These are phyloP conservation scores for Glebionis coronaria DNA, from an alignment of 129 eudicot genomes.

Conservation along the genomic window DNA sequence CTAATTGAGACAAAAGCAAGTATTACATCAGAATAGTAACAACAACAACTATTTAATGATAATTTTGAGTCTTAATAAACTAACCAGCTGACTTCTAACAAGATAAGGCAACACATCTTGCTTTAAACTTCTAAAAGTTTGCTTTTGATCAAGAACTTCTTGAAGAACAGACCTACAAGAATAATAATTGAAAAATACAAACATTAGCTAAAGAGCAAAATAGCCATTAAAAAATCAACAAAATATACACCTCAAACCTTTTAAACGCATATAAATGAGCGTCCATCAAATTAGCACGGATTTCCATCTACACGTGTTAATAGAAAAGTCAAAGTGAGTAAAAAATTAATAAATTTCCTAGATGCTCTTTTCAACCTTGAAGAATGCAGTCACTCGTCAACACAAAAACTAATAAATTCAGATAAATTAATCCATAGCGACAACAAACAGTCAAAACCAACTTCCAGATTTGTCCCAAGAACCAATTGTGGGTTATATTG, in stretches of 20 bases:
- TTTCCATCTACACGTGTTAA: constrained; percentile 66
- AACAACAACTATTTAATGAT: not conserved
- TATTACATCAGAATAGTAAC: constrained; percentile 1
- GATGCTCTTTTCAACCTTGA: too few relatives aligned
- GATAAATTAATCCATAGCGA: too few relatives aligned
- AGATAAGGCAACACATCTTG: constrained; percentile 91
- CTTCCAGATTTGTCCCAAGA: too few relatives aligned
- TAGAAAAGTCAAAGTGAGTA: constrained; percentile 15
- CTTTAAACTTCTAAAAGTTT: constrained; percentile 70
- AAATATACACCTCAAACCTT: constrained; percentile 53
- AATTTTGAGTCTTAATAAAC: constrained; percentile 28
- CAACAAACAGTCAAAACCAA: too few relatives aligned
- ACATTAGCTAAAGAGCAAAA: constrained; percentile 6
- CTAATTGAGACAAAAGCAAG: constrained; percentile 37
- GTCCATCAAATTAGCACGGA: constrained; percentile 91
- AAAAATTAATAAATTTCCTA: too few relatives aligned
- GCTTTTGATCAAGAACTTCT: constrained; percentile 77
- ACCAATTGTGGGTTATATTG: too few relatives aligned
- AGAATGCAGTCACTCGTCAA: too few relatives aligned
- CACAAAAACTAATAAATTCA: too few relatives aligned
- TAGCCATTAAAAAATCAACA: not conserved
- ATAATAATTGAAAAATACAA: constrained; percentile 4
- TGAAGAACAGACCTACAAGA: constrained; percentile 68
- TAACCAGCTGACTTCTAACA: constrained; percentile 85
- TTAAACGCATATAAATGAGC: constrained; percentile 97